These are phyloP conservation scores for Oryza australiensis DNA, from an alignment of 176 grass and related monocot genomes.

Conservation along the genomic window DNA sequence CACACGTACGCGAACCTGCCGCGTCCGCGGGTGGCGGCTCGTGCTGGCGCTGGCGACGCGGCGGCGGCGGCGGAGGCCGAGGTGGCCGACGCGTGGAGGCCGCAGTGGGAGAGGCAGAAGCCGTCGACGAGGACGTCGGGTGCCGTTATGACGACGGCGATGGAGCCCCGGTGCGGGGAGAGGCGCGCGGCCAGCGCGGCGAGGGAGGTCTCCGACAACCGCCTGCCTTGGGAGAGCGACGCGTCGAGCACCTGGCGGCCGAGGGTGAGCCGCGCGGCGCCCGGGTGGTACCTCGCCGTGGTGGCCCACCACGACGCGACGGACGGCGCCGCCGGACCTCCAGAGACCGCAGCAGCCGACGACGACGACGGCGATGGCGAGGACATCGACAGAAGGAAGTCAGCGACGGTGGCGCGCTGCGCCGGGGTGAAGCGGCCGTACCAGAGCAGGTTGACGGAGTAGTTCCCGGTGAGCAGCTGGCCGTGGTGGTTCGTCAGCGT, in stretches of 20 bases:
- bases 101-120: constrained; percentile 73
- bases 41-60: not conserved
- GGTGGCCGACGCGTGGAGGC: constrained; percentile 57
- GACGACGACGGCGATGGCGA: not conserved
- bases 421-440: constrained; percentile 62
- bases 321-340: constrained; percentile 28
- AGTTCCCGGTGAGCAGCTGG: constrained; percentile 63
- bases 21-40: constrained; percentile 14
- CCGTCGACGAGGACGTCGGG: constrained; percentile 61
- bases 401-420: constrained; percentile 64
- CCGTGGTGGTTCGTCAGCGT: constrained; percentile 68
- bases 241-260: constrained; percentile 60
- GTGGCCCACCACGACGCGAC: constrained; percentile 67
- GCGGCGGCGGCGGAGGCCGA: constrained; percentile 14
- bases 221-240: constrained; percentile 38
- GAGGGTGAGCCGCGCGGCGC: constrained; percentile 51
- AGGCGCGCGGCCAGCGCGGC: constrained; percentile 48
- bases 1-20: constrained; percentile 58
- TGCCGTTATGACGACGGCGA: constrained; percentile 53
- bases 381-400: constrained; percentile 71
- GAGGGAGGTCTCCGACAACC: constrained; percentile 45
- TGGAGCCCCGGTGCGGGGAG: constrained; percentile 54
- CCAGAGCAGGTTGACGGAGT: constrained; percentile 74
- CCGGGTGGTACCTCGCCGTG: constrained; percentile 59
- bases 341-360: not conserved